Conservation (phyloP, 1,284 basidiomycete genomes). For the Mycosarcoma maydis region DNA sequence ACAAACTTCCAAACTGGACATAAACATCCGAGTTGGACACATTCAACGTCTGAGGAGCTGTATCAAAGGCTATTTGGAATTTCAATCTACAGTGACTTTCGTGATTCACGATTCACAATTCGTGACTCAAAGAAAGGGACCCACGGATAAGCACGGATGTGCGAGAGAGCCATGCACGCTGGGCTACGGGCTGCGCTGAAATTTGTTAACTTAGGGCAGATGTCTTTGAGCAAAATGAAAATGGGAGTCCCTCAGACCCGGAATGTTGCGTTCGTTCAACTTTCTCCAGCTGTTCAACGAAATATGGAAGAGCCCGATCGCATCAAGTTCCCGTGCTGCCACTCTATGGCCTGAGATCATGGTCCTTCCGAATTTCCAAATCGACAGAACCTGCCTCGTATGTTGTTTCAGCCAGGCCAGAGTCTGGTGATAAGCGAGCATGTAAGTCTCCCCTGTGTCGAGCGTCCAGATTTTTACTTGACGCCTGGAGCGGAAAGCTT, state of each 20-base stretch:
- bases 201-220: neutral
- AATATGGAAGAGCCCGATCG: neutral
- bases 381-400: neutral
- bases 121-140: too few relatives aligned
- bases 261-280: neutral
- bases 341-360: neutral
- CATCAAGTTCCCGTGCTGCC: neutral
- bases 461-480: conserved; percentile 2
- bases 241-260: neutral
- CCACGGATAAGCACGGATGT: too few relatives aligned
- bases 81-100: too few relatives aligned
- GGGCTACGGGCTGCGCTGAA: too few relatives aligned
- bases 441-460: neutral
- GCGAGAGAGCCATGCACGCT: too few relatives aligned
- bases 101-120: neutral
- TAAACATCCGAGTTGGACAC: too few relatives aligned
- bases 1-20: too few relatives aligned
- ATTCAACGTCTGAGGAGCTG: too few relatives aligned
- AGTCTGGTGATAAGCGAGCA: conserved; percentile 3
- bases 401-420: neutral
- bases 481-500: neutral
- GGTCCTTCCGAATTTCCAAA: conserved; percentile 8
- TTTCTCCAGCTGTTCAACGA: neutral
- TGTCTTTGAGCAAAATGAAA: neutral
- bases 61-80: too few relatives aligned